Base-by-base conservation (phyloP, 1,284 basidiomycete genomes). In the Malassezia arunalokei region DNA sequence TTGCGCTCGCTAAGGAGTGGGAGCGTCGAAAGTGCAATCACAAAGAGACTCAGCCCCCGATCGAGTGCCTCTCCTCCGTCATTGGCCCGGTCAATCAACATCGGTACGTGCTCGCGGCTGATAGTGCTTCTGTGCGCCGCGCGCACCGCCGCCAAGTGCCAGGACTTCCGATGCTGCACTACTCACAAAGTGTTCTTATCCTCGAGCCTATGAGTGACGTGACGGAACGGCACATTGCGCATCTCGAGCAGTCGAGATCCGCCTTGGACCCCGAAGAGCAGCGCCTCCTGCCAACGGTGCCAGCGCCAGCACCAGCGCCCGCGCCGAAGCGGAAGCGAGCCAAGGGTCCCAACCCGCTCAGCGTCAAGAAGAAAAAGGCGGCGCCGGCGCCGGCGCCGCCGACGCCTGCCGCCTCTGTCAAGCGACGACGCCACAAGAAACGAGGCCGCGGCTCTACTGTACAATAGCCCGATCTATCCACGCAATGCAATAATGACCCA, bases 21-120 rank as follows among this genome's bases (percentile, higher is more conserved):
- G 92, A 96, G 76, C 79, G 92, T 47, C 75, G 92, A 57, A 87
- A 86, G 75, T 98, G 92, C 73, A 96, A 96, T 72, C 92, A 98
- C 70, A 79, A 83, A 58, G 84, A 88, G 67, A 78, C 77, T 1
- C 83, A 92, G 37, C 79, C 80, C 0, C 84, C 85, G 15, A 81
- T 85, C 45, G 86, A 87, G n/a, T 98, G 92, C 71, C 76, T 98
- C 33, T 73, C 78, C 11, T 81, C 81, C 53, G 83, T 94, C 45
- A 78, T 94, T 41, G 91, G 90, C 85, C 31, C 55, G 4, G 56
- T 54, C 2, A 73, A 73, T 56, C 63, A 71, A 49, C 71, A 73
- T 41, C 45, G 71, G 0, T 73, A 73, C 52, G 56, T 71, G 12
- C 56, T 73, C 3, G 68, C 65, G 0, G 55, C 59, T 7, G 61